Evolutionary conservation across 306 rosid genomes (phyloP), one percentile per base, ranked within the genome.

Genomic region (Senna siamea): DNA sequence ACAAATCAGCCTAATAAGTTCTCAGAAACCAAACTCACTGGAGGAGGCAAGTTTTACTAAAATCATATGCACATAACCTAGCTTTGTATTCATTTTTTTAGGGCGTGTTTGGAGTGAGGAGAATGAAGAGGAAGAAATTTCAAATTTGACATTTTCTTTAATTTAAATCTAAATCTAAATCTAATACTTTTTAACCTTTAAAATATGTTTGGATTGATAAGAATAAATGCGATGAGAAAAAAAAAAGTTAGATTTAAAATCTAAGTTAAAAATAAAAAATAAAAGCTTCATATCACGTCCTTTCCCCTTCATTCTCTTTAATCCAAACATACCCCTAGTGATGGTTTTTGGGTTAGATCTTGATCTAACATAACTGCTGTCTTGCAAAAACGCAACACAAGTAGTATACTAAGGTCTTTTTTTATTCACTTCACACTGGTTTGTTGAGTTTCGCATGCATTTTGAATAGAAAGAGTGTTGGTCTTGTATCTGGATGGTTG

Each of bases 21-120:
- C 86, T 80, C 88, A 86, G 81, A 93, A 86, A 79, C 98, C 98
- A 28, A 80, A 58, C 70, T 85, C 94, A 5, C 41, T 79, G 75
- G 89, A 88, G 72, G 83, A 91, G 96, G 97, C 78, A 85, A 82
- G 89, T 80, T 79, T 55, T 32, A 2, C 17, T 0, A 9, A 38
- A 66, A 34, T 26, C 18, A 37, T 47, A 23, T 71, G 46, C 40
- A 18, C 44, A 53, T 34, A 66, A 56, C 15, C 51, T 70, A 41
- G 56, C 41, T 56, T 70, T 70, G 64, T 17, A 47, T 32, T 65
- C 35, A 15, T 71, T 68, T 32, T 68, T 68, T 26, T 26, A 26
- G 30, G 30, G 30, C 3, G 30, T 26, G 30, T 26, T 26, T 26
- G 30, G 30, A 26, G 1, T 26, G 30, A 26, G 30, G 30, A 26